Conservation (phyloP, 148 eudicot species). For the Camellia lanceoleosa region DNA sequence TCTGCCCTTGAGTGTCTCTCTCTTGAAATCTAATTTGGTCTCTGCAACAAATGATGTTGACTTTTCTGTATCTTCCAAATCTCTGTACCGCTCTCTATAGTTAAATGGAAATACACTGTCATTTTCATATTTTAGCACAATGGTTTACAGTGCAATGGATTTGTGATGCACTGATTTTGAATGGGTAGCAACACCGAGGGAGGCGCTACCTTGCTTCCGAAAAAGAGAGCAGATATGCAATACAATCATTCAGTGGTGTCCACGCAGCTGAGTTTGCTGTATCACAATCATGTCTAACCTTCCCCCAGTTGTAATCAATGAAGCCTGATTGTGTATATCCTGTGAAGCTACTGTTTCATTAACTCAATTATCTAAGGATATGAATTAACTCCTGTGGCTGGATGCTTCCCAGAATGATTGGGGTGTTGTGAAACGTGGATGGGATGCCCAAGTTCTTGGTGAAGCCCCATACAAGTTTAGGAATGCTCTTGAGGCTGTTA, state of each 20-base stretch:
- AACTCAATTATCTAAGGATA: neutral
- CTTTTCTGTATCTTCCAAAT: neutral
- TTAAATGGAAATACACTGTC: neutral
- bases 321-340: neutral
- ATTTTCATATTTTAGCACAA: too few species aligned
- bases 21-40: neutral
- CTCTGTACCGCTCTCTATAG: neutral
- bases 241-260: neutral
- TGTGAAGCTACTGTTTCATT: neutral
- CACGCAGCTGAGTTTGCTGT: neutral
- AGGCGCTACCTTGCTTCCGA: neutral
- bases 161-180: neutral
- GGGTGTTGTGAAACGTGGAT: slow-evolving; percentile 84
- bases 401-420: slow-evolving; percentile 63
- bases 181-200: neutral
- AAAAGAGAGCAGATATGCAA: neutral
- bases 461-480: slow-evolving; percentile 86
- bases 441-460: slow-evolving; percentile 97
- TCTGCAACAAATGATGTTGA: neutral
- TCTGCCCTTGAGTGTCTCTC: neutral
- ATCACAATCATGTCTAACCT: neutral
- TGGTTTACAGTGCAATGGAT: neutral
- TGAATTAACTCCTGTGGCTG: neutral
- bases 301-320: neutral
- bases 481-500: slow-evolving; percentile 68